Conservation (phyloP, 163 green algal genomes). For the Trebouxia gelatinosa region DNA sequence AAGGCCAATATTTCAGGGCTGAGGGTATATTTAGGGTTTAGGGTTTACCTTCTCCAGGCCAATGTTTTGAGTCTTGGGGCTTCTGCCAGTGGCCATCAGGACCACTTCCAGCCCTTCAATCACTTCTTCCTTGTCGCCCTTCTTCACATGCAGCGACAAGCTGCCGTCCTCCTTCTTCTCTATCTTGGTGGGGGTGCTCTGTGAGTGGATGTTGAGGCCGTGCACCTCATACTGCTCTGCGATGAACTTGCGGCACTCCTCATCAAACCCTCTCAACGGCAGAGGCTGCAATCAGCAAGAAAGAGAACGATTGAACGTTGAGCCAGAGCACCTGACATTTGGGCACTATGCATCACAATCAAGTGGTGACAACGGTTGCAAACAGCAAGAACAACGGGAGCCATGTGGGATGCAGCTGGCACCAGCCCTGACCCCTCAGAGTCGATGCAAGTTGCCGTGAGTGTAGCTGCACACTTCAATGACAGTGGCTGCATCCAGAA, state of each 20-base stretch:
- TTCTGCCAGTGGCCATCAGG: slow-evolving; percentile 80
- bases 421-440: no score
- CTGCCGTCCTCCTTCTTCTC: slow-evolving; percentile 36
- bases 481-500: no score
- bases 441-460: no score
- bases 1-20: no score
- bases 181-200: slow-evolving; percentile 32
- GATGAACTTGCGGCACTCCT: slow-evolving; percentile 61
- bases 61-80: slow-evolving; percentile 75
- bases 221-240: slow-evolving; percentile 71
- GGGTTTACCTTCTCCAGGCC: slow-evolving; percentile 76
- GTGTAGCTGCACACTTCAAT: no score
- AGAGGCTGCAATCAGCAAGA: slow-evolving; percentile 27
- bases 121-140: slow-evolving; percentile 40
- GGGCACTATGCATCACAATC: no score
- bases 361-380: no score
- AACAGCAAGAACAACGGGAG: no score
- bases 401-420: no score
- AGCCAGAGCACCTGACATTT: no score
- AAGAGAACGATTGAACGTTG: no score
- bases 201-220: slow-evolving; percentile 61
- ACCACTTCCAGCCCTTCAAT: slow-evolving; percentile 45
- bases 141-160: slow-evolving; percentile 44
- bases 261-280: slow-evolving; percentile 66
- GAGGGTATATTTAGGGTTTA: no score